Evolutionary conservation across 2,329 filamentous ascomycete species (phyloP).

Genomic region (Aspergillus clavatus): DNA sequence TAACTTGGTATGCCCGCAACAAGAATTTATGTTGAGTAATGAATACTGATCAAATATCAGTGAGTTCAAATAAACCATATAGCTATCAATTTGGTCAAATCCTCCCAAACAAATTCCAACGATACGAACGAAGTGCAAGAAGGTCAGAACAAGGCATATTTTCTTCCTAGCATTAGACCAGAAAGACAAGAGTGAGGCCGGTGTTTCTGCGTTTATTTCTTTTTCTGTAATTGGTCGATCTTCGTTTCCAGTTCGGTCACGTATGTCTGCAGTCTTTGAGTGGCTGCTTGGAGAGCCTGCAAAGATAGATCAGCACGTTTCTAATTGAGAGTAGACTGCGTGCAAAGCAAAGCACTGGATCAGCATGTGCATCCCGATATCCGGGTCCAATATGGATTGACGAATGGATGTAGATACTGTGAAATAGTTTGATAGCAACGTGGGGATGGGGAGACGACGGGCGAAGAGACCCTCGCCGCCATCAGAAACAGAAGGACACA

Average conservation of each 20-base stretch:
- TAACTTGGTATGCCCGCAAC: too few relatives aligned
- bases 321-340: neutral
- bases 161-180: neutral
- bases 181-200: neutral
- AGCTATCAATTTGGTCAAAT: neutral
- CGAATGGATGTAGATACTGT: too few relatives aligned
- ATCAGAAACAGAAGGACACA: conserved; percentile 45
- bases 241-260: conserved; percentile 77
- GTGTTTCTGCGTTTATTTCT: conserved; percentile 49
- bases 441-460: neutral
- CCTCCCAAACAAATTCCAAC: too few relatives aligned
- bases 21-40: too few relatives aligned
- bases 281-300: conserved; percentile 82
- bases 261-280: conserved; percentile 80
- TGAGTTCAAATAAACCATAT: too few relatives aligned
- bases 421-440: conserved; percentile 1
- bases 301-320: neutral
- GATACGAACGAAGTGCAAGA: neutral
- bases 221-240: conserved; percentile 64
- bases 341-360: neutral
- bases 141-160: conserved; percentile 3
- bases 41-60: too few relatives aligned
- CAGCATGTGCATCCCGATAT: too few relatives aligned
- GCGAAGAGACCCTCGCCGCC: neutral
- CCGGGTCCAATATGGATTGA: too few relatives aligned